Percentiles rank a stretch among this genome's conserved stretches.
Conservation (phyloP, 2,329 filamentous ascomycete species). For the Acrocalymma vagum region DNA sequence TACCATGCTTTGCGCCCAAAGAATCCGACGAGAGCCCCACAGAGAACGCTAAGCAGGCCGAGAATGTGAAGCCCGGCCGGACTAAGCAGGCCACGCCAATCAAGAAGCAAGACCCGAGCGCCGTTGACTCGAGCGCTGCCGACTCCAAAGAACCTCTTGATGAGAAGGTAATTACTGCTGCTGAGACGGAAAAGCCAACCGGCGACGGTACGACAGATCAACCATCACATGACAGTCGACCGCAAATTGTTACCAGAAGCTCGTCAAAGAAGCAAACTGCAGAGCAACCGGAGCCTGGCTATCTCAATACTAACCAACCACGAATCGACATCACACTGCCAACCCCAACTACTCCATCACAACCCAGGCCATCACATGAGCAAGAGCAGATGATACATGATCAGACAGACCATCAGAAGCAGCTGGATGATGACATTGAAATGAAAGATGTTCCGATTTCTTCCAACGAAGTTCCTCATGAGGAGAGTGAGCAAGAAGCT, state of each 20-base stretch:
- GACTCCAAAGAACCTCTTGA: slow-evolving; percentile 56
- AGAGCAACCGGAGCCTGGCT: slow-evolving; percentile 40
- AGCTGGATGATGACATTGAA: slow-evolving; percentile 64
- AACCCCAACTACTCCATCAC: slow-evolving; percentile 51
- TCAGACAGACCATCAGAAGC: slow-evolving; percentile 57
- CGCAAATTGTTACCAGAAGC: slow-evolving; percentile 40
- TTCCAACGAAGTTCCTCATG: slow-evolving; percentile 58
- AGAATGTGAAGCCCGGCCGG: slow-evolving; percentile 45
- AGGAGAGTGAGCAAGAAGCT: slow-evolving; percentile 38
- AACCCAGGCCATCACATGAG: slow-evolving; percentile 44
- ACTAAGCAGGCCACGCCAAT: slow-evolving; percentile 60
- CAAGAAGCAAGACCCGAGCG: slow-evolving; percentile 50
- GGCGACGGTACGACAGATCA: slow-evolving; percentile 30
- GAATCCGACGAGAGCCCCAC: slow-evolving; percentile 60
- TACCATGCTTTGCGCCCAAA: slow-evolving; percentile 75
- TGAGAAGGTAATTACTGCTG: slow-evolving; percentile 49
- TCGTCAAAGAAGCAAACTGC: slow-evolving; percentile 41
- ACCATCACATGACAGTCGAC: slow-evolving; percentile 28
- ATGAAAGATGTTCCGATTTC: slow-evolving; percentile 70
- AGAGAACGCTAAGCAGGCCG: slow-evolving; percentile 53
- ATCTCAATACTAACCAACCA: slow-evolving; percentile 44
- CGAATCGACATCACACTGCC: slow-evolving; percentile 55
- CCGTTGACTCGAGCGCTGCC: slow-evolving; percentile 53
- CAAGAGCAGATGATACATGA: slow-evolving; percentile 56
- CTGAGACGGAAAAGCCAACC: slow-evolving; percentile 32